Base-by-base conservation (phyloP, 2,329 filamentous ascomycete species). In the Cladosporium colombiae region DNA sequence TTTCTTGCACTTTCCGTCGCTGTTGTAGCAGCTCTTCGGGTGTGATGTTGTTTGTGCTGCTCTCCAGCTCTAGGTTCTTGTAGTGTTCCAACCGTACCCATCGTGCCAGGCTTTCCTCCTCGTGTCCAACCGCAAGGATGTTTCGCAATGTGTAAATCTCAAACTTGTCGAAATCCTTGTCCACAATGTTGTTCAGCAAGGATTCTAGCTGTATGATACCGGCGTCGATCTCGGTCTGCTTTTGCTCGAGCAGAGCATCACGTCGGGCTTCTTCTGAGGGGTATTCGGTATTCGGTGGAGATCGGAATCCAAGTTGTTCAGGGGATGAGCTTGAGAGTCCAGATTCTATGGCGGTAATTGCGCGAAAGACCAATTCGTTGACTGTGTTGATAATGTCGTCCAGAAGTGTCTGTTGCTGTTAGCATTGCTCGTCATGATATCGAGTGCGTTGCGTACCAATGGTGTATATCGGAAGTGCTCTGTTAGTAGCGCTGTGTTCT, bases 321-420 rank as follows among this genome's bases (percentile, higher is more conserved):
- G 93, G 91, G 1, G 91, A 87, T 2, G 91, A 89, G 60, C 85
- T 85, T 58, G 92, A 83, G 23, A 99, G 88, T 1, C 92, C 91
- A 64, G 88, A 87, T 79, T 98, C 95, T 70, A 98, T 88, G 67
- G 91, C 92, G 74, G 92, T 91, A 74, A 97, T 89, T 63, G 92
- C 93, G 77, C 90, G 90, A 79, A 96, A 95, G 74, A 95, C 90
- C 73, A 97, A 87, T 74, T 94, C 91, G 82, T 98, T 99, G 78
- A 97, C 88, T 64, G 90, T 91, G 83, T 98, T 97, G 82, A 98
- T 97, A 73, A 98, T 93, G 80, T 98, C 94, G 86, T 99, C 95
- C 75, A 99, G 90, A 50, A 99, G 87, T 68, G 91, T 91, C 93
- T 97, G 65, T 33, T 52, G 53, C 25, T 67, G 69, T 62, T 63